Percentiles rank a stretch among this genome's conserved stretches.
Evolutionary conservation across 768 basidiomycete genomes (phyloP).

Genomic region (Sarcodon aspratus): DNA sequence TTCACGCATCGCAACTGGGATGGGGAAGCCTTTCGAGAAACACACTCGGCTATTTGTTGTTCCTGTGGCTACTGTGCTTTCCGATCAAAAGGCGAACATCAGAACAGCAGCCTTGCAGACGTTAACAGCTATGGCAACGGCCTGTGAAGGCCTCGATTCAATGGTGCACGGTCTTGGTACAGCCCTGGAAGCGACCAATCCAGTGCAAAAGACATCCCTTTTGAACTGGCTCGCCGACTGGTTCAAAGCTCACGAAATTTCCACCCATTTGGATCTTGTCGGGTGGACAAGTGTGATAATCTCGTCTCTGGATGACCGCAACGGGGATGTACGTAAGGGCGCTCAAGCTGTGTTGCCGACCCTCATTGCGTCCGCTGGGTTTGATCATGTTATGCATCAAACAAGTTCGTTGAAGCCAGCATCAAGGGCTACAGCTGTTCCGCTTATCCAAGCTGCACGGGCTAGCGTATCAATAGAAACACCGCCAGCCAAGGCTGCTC

Average conservation of each 20-base stretch:
- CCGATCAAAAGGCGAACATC: conserved; percentile 88
- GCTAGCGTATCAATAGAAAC: conserved; percentile 20
- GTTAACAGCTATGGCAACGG: conserved; percentile 72
- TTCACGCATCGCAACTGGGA: conserved; percentile 79
- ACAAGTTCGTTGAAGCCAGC: conserved; percentile 86
- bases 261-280: conserved; percentile 52
- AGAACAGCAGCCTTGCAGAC: conserved; percentile 70
- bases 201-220: conserved; percentile 71
- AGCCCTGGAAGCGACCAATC: conserved; percentile 79
- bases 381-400: conserved; percentile 77
- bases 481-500: conserved; percentile 10
- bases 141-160: conserved; percentile 75
- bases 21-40: conserved; percentile 95
- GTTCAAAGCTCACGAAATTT: conserved; percentile 54
- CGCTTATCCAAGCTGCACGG: conserved; percentile 81
- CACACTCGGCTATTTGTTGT: conserved; percentile 65
- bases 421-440: conserved; percentile 70
- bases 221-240: conserved; percentile 73
- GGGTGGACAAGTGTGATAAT: conserved; percentile 58
- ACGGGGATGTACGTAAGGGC: conserved; percentile 82
- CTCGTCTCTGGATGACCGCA: conserved; percentile 82
- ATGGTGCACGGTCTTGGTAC: conserved; percentile 72
- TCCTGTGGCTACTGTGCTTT: conserved; percentile 72
- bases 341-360: conserved; percentile 74
- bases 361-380: conserved; percentile 67